Conservation (phyloP, 2,329 filamentous ascomycete species). For the Cladophialophora carrionii region DNA sequence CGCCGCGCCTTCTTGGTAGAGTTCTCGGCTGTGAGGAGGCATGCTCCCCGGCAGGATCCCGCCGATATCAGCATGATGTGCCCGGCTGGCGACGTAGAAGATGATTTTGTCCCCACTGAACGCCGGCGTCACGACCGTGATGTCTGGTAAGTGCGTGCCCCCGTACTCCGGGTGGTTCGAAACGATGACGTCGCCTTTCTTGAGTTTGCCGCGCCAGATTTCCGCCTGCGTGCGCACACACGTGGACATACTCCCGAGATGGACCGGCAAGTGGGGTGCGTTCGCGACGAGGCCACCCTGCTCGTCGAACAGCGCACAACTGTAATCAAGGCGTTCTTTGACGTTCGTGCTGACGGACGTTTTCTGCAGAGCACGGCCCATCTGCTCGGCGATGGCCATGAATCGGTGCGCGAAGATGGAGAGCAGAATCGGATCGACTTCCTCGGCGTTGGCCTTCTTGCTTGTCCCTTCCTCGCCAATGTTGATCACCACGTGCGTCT, state of each 20-base stretch:
- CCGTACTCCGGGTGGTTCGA: slow-evolving; percentile 84
- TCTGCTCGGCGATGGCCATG: slow-evolving; percentile 64
- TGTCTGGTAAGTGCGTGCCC: slow-evolving; percentile 80
- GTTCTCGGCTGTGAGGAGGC: slow-evolving; percentile 73
- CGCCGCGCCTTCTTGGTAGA: slow-evolving; percentile 67
- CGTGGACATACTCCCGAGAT: slow-evolving; percentile 78
- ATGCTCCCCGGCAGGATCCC: slow-evolving; percentile 81
- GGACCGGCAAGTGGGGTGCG: slow-evolving; percentile 75
- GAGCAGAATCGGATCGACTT: slow-evolving; percentile 57
- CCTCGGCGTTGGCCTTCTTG: slow-evolving; percentile 36
- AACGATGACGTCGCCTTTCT: slow-evolving; percentile 78
- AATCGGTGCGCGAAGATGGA: slow-evolving; percentile 61
- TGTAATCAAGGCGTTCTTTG: slow-evolving; percentile 79
- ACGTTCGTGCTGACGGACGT: slow-evolving; percentile 68
- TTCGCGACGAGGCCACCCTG: slow-evolving; percentile 75
- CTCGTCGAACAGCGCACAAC: slow-evolving; percentile 73
- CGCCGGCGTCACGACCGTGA: slow-evolving; percentile 78
- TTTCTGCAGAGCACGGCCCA: slow-evolving; percentile 61
- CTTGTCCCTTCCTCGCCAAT: slow-evolving; percentile 60
- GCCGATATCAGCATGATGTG: slow-evolving; percentile 83
- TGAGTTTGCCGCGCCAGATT: slow-evolving; percentile 77
- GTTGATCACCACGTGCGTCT: slow-evolving; percentile 89
- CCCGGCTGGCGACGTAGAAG: slow-evolving; percentile 79
- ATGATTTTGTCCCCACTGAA: slow-evolving; percentile 70
- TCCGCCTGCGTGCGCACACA: slow-evolving; percentile 74